Base-by-base conservation (phyloP, 306 rosid genomes). In the Rubus parviflorus region DNA sequence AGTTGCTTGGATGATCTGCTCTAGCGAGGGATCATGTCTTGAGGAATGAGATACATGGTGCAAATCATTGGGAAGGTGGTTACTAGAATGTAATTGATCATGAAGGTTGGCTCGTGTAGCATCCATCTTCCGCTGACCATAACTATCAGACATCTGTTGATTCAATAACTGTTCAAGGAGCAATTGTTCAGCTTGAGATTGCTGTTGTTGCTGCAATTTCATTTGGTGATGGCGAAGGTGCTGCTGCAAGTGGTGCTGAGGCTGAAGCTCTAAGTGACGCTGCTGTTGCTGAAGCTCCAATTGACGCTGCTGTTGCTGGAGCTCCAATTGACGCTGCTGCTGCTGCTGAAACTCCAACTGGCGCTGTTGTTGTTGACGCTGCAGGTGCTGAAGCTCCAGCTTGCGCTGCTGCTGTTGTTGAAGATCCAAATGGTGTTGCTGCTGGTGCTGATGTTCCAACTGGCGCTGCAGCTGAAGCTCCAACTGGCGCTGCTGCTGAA, bases 91-190 rank as follows among this genome's bases (percentile, higher is more conserved):
- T 74, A 86, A 80, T 74, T 86, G 91, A 77, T 90, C 92, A 43
- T 81, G 73, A 62, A 85, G 53, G 86, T 73, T 86, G 37, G 86
- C 92, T 74, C 85, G 79, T 35, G 83, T 25, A 77, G 81, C 81
- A 76, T 90, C 90, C 37, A 75, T 77, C 40, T 86, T 88, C 63
- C 86, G 78, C 57, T 81, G 92, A 68, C 85, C 88, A 82, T 81
- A 77, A 79, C 82, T 78, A 80, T 88, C 90, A 42, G 87, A 63
- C 38, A 86, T 83, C 64, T 85, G 92, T 52, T 82, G 90, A 75
- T 86, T 86, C 88, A 88, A 81, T 63, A 88, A 76, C 75, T 89
- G 91, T 72, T 87, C 90, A 77, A 87, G 84, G 42, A 87, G 85
- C 81, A 86, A 45, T 47, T 88, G 90, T 49, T 85, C 87, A 35